Evolutionary conservation across 345 rosid genomes (phyloP).

Genomic region (Syzygium aqueum): DNA sequence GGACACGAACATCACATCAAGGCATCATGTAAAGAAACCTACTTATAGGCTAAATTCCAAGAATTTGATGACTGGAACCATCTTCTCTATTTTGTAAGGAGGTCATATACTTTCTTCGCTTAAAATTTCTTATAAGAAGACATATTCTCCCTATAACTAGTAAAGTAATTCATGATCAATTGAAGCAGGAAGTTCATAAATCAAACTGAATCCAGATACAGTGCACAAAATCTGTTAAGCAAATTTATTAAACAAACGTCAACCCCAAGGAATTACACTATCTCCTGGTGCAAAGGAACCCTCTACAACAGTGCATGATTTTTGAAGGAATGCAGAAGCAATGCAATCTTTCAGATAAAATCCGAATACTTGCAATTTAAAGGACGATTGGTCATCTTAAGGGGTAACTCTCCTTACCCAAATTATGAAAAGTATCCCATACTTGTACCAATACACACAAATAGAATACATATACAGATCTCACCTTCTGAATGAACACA

Average conservation of each 20-base stretch:
- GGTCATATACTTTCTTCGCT: background rate
- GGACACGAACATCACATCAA: background rate
- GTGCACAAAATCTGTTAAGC: background rate
- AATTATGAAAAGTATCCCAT: background rate
- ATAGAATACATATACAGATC: background rate
- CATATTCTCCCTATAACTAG: background rate
- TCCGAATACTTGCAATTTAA: background rate
- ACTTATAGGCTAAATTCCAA: background rate
- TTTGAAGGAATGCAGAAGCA: background rate
- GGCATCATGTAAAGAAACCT: background rate
- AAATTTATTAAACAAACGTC: background rate
- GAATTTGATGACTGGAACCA: background rate
- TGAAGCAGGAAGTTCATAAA: background rate
- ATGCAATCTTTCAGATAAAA: background rate
- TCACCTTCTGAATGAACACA: slow-evolving; percentile 50
- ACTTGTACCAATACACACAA: background rate
- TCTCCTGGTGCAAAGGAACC: background rate
- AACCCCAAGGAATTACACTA: background rate
- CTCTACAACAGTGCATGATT: background rate
- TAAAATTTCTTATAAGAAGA: background rate
- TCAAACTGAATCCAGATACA: background rate
- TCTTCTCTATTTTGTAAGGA: background rate
- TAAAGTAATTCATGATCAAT: background rate
- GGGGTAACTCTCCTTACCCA: background rate
- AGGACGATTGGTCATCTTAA: background rate